Evolutionary conservation across 768 basidiomycete species (phyloP).

Genomic region (Suillus plorans): DNA sequence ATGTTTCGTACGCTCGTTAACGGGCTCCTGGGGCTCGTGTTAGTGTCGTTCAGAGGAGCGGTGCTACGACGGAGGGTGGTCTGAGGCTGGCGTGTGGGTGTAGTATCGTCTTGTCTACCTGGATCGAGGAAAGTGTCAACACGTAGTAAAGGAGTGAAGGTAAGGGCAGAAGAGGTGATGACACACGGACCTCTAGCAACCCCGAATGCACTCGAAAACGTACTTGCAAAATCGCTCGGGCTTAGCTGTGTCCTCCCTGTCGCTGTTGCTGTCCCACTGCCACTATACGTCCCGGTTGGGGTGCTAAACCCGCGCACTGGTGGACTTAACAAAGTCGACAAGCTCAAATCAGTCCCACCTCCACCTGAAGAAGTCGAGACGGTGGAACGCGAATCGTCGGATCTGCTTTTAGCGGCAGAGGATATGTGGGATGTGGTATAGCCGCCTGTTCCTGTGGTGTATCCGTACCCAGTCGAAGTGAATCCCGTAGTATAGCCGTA

Average conservation of each 20-base stretch:
- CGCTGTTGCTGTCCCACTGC: slow-evolving; percentile 26
- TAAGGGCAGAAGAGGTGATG: slow-evolving; percentile 37
- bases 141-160: slow-evolving; percentile 54
- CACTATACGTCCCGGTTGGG: neutral
- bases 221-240: slow-evolving; percentile 37
- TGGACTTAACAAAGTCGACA: slow-evolving; percentile 51
- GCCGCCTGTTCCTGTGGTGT: slow-evolving; percentile 7
- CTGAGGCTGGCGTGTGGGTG: slow-evolving; percentile 1
- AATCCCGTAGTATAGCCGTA: slow-evolving; percentile 24
- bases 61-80: neutral
- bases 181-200: slow-evolving; percentile 26
- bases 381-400: slow-evolving; percentile 30
- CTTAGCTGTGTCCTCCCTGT: slow-evolving; percentile 30
- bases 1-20: slow-evolving; percentile 76
- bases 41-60: neutral
- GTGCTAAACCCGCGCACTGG: slow-evolving; percentile 24
- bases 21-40: slow-evolving; percentile 64
- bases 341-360: neutral
- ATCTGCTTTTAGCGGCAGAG: slow-evolving; percentile 46
- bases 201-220: slow-evolving; percentile 41
- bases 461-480: slow-evolving; percentile 27
- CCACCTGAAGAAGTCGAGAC: slow-evolving; percentile 14
- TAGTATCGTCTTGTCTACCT: slow-evolving; percentile 1
- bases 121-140: slow-evolving; percentile 37
- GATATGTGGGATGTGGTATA: slow-evolving; percentile 40